A percentile compares a stretch with the other conserved stretches of the same genome.
Evolutionary conservation across 192 early-diverging fungal species (phyloP).

Genomic region (Lunasporangiospora selenospora): DNA sequence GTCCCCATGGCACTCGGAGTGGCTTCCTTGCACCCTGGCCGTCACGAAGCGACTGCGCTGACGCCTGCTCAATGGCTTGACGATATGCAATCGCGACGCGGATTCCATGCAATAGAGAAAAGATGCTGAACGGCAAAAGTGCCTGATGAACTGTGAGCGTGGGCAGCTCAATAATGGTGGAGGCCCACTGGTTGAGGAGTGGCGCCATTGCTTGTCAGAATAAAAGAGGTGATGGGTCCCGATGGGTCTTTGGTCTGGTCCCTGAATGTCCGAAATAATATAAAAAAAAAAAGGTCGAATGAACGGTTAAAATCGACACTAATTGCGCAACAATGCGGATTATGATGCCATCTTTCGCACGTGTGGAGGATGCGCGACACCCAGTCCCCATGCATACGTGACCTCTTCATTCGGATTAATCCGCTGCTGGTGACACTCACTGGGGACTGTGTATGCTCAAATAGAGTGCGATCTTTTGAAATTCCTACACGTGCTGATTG

Average conservation of each 20-base stretch:
- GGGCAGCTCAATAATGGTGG: conserved; percentile 31
- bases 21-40: conserved; percentile 5
- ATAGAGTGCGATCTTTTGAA: too few relatives aligned
- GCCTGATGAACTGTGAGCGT: conserved; percentile 41
- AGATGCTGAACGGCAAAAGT: conserved; percentile 42
- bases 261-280: neutral
- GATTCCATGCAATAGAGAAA: conserved; percentile 36
- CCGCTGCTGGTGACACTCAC: too few relatives aligned
- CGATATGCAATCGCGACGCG: conserved; percentile 40
- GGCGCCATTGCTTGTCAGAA: conserved; percentile 19
- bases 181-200: conserved; percentile 32
- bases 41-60: conserved; percentile 28
- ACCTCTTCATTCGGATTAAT: too few relatives aligned
- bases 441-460: too few relatives aligned
- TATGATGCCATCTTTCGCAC: too few relatives aligned
- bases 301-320: neutral
- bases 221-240: neutral
- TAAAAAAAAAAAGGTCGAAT: neutral
- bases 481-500: too few relatives aligned
- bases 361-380: too few relatives aligned
- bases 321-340: too few relatives aligned
- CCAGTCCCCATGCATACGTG: too few relatives aligned
- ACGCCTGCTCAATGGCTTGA: conserved; percentile 30
- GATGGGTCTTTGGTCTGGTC: neutral
- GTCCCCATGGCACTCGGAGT: conserved; percentile 19